These are phyloP conservation scores for Cydonia oblonga DNA, from an alignment of 331 rosid genomes.

Conservation along the genomic window DNA sequence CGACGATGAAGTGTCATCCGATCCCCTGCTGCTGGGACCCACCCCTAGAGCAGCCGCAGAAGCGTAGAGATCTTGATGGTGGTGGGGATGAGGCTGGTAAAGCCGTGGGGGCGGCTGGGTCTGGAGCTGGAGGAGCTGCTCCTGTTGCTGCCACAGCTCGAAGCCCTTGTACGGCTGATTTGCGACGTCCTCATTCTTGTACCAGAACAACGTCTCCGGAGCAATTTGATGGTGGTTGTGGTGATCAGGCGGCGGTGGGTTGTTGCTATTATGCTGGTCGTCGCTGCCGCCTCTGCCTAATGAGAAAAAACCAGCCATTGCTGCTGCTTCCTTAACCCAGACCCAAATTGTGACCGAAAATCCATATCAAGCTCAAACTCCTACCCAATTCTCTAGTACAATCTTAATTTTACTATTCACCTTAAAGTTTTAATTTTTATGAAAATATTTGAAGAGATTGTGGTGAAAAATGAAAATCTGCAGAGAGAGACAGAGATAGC, in stretches of 20 bases:
- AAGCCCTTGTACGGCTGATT: constrained; percentile 36
- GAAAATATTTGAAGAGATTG: background rate
- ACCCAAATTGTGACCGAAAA: constrained; percentile 38
- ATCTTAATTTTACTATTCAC: background rate
- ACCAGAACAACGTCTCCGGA: constrained; percentile 47
- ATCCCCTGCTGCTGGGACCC: constrained; percentile 47
- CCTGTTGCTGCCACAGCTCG: constrained; percentile 67
- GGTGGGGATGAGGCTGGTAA: constrained; percentile 20
- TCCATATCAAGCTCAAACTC: constrained; percentile 58
- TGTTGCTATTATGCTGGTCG: constrained; percentile 4
- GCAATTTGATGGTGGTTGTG: constrained; percentile 20
- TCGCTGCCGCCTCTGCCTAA: constrained; percentile 34
- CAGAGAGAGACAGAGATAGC: background rate
- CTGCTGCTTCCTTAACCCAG: background rate
- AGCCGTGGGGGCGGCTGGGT: constrained; percentile 17
- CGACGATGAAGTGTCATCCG: constrained; percentile 53
- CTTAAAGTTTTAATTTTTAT: background rate
- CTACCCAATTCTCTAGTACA: constrained; percentile 4
- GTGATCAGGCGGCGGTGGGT: constrained; percentile 4
- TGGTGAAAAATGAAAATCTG: background rate
- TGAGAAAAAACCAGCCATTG: constrained; percentile 90
- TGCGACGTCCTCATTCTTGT: constrained; percentile 43
- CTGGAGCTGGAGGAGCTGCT: constrained; percentile 40
- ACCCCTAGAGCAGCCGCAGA: constrained; percentile 52
- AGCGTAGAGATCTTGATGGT: constrained; percentile 55